phyloP scores from a whole-genome alignment of 306 rosid species.

The Quercus suber region DNA sequence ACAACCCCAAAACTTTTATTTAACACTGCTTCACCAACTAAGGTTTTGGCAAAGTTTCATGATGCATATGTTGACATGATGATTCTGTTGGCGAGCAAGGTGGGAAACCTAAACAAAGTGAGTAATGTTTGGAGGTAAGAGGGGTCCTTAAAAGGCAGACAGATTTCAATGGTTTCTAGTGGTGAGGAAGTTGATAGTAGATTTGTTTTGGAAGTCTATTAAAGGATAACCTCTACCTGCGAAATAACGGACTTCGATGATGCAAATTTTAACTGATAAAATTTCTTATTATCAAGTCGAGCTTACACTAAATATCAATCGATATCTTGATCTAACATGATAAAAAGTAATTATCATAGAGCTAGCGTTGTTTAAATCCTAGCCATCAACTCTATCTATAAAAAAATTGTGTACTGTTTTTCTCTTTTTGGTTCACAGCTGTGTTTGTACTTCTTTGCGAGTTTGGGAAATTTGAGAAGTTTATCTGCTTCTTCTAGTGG shows the following conservation, averaged over 20 bases:
- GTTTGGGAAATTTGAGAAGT: background rate
- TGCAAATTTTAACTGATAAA: background rate
- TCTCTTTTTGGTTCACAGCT: background rate
- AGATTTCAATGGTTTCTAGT: slow-evolving; percentile 14
- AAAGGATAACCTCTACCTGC: slow-evolving; percentile 31
- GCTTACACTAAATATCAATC: no score
- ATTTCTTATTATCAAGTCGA: no score
- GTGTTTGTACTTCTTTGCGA: background rate
- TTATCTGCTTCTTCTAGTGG: background rate
- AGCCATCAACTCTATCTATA: no score
- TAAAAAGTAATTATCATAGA: no score
- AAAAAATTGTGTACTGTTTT: background rate
- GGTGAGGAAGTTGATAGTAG: slow-evolving; percentile 31
- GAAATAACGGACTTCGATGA: slow-evolving; percentile 1
- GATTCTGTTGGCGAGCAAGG: slow-evolving; percentile 27
- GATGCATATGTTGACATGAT: slow-evolving; percentile 33
- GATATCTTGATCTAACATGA: no score
- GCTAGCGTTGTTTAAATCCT: no score
- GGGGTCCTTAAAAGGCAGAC: slow-evolving; percentile 16
- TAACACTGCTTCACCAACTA: slow-evolving; percentile 16
- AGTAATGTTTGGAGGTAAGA: slow-evolving; percentile 23
- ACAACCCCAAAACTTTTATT: background rate
- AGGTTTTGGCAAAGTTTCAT: slow-evolving; percentile 23
- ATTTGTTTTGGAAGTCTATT: slow-evolving; percentile 36
- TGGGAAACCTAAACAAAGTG: background rate